Conservation (phyloP, 768 basidiomycete genomes). For the Mycena haematopus region DNA sequence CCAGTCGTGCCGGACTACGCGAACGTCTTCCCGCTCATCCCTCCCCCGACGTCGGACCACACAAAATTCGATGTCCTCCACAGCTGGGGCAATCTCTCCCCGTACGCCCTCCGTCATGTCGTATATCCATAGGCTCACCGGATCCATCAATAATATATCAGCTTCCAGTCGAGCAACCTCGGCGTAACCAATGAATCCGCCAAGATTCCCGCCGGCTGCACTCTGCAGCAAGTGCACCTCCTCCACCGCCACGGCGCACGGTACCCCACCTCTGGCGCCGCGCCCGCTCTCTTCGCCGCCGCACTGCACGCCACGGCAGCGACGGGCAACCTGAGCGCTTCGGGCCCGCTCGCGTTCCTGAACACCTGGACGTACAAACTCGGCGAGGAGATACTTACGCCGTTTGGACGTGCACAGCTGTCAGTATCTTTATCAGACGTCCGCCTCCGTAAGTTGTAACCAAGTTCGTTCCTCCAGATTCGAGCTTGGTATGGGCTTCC, state of each 20-base stretch:
- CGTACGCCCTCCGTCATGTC: constrained; percentile 34
- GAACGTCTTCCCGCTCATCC: constrained; percentile 49
- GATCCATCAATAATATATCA: neutral
- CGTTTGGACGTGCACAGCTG: constrained; percentile 77
- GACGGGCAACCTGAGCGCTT: constrained; percentile 51
- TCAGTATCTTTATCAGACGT: constrained; percentile 40
- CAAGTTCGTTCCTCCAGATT: constrained; percentile 41
- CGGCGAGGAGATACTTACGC: constrained; percentile 77
- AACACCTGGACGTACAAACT: constrained; percentile 81
- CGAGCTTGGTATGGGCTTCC: constrained; percentile 61
- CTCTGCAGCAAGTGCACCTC: constrained; percentile 58
- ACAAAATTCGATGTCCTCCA: constrained; percentile 52
- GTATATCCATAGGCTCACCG: neutral
- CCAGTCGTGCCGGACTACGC: constrained; percentile 45
- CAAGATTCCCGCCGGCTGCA: constrained; percentile 52
- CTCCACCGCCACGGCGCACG: constrained; percentile 77
- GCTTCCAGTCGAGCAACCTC: constrained; percentile 52
- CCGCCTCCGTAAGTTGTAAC: no score
- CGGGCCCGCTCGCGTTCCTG: constrained; percentile 66
- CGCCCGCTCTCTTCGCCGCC: constrained; percentile 50
- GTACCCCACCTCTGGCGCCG: constrained; percentile 55
- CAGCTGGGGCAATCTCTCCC: constrained; percentile 56
- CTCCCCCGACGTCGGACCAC: constrained; percentile 44
- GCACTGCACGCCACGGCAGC: constrained; percentile 54
- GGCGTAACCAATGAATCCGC: constrained; percentile 55